Evolutionary conservation across 495 filamentous ascomycete genomes (phyloP).

Genomic region (Choiromyces venosus): DNA sequence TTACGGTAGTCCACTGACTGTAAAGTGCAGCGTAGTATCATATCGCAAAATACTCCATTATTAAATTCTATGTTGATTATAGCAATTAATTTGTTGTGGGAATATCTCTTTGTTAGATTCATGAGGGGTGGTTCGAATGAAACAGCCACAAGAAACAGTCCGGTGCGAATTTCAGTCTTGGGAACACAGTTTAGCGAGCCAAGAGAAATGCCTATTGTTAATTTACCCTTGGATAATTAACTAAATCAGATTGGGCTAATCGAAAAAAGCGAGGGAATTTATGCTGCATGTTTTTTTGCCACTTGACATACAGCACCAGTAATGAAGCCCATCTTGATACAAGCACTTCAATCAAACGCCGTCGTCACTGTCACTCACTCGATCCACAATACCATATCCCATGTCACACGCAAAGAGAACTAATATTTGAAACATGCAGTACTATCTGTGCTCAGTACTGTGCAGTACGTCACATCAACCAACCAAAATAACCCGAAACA

Average conservation of each 20-base stretch:
- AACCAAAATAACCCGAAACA: not conserved
- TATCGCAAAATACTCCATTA: too few species aligned
- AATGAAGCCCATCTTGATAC: too few species aligned
- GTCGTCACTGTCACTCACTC: not conserved
- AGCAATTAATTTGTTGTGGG: too few species aligned
- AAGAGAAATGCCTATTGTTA: too few species aligned
- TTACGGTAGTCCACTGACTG: too few species aligned
- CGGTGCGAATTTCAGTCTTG: not conserved
- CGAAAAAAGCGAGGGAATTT: not conserved
- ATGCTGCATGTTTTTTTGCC: not conserved
- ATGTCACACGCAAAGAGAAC: not conserved
- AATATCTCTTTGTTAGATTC: not conserved
- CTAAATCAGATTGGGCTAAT: not conserved
- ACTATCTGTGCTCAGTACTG: not conserved
- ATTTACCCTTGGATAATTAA: not conserved
- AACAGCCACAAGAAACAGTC: too few species aligned
- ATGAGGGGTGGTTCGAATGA: too few species aligned
- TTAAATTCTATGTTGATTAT: too few species aligned
- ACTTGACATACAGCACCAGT: not conserved
- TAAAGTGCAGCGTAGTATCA: too few species aligned
- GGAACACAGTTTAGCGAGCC: not conserved
- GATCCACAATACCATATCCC: not conserved
- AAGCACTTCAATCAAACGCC: not conserved
- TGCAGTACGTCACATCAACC: too few species aligned
- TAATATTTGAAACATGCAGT: not conserved